Percentiles rank a stretch among this genome's conserved stretches.
Evolutionary conservation across 2,329 filamentous ascomycete species (phyloP).

Genomic region (Diatrype stigma): DNA sequence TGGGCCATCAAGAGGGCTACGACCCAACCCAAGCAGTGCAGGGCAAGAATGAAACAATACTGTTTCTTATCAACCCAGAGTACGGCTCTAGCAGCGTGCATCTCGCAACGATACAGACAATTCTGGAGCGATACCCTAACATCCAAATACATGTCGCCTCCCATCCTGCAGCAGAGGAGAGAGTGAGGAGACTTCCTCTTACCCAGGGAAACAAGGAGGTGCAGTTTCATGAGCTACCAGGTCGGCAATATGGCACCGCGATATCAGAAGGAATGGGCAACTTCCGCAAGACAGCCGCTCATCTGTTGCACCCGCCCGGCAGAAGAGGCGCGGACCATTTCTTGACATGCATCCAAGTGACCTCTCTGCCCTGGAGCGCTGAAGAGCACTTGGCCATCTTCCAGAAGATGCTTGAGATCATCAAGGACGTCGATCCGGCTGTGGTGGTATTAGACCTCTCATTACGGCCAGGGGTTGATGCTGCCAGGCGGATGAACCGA

Average conservation of each 20-base stretch:
- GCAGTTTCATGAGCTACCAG: conserved; percentile 14
- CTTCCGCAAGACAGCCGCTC: conserved; percentile 2
- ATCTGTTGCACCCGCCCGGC: conserved; percentile 13
- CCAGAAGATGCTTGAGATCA: conserved; percentile 1
- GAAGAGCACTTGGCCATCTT: neutral
- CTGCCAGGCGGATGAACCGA: conserved; percentile 6
- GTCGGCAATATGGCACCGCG: conserved; percentile 12
- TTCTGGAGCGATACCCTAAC: conserved; percentile 29
- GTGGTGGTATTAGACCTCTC: conserved; percentile 14
- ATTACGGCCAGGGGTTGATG: conserved; percentile 13
- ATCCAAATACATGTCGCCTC: conserved; percentile 33
- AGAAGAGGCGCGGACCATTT: neutral
- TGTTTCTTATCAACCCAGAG: conserved; percentile 30
- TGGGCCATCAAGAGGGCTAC: too few species aligned
- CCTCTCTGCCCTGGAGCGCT: neutral
- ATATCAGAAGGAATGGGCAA: conserved; percentile 11
- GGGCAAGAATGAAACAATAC: conserved; percentile 24
- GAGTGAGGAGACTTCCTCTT: conserved; percentile 10
- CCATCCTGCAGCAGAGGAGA: conserved; percentile 15
- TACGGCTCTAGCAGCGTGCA: conserved; percentile 34
- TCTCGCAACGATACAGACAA: conserved; percentile 29
- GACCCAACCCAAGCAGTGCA: neutral
- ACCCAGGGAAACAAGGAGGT: conserved; percentile 14
- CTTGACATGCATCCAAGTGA: neutral
- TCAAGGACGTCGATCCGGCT: conserved; percentile 14